A percentile compares a stretch with the other conserved stretches of the same genome.
Evolutionary conservation across 495 filamentous ascomycete genomes (phyloP).

Genomic region (Pseudoneurospora amorphoporcata): DNA sequence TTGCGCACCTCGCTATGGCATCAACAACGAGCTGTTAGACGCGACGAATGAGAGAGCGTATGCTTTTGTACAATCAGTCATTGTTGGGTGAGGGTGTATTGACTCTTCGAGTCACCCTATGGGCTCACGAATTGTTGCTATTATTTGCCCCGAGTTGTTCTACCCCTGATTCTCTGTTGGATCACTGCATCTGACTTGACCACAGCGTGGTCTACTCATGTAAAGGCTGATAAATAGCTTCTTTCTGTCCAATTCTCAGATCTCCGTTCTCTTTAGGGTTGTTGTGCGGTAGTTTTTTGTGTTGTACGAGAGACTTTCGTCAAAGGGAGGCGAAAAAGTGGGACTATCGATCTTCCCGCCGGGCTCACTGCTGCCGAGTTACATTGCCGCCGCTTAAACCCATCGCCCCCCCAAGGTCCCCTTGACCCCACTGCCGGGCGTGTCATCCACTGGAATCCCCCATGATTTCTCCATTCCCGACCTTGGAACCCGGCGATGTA

Average conservation of each 20-base stretch:
- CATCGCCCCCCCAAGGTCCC: constrained; percentile 8
- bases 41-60: neutral
- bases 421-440: constrained; percentile 9
- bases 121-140: neutral
- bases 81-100: neutral
- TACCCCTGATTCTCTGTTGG: neutral
- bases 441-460: constrained; percentile 5
- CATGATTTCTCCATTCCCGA: neutral
- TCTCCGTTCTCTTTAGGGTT: neutral
- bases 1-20: neutral
- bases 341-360: neutral
- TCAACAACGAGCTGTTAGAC: neutral
- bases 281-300: neutral
- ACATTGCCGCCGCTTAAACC: constrained; percentile 12
- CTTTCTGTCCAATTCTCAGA: neutral
- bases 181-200: neutral
- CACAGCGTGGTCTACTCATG: neutral
- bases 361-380: constrained; percentile 17
- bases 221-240: neutral
- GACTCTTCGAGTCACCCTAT: neutral
- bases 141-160: neutral
- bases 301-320: neutral
- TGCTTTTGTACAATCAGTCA: neutral
- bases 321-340: neutral
- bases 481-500: neutral